Conservation (phyloP, 345 rosid genomes). For the Acer negundo region DNA sequence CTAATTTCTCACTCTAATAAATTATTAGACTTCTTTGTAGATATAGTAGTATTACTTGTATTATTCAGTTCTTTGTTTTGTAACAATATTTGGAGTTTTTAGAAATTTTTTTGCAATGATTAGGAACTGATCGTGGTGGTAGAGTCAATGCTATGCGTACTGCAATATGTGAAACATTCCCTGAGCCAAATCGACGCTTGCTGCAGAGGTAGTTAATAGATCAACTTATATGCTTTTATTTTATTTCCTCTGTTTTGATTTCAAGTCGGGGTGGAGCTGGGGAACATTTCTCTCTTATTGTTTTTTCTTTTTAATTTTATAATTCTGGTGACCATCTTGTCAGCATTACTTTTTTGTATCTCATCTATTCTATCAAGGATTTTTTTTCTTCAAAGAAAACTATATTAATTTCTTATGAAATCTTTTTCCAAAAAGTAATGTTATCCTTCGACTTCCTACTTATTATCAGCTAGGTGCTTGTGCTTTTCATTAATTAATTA, state of each 20-base stretch:
- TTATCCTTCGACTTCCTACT: not conserved
- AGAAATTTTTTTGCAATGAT: constrained; percentile 12
- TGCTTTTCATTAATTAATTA: not conserved
- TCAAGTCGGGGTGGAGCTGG: not conserved
- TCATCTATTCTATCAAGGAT: not conserved
- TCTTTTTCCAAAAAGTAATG: not conserved
- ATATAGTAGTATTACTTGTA: constrained; percentile 2
- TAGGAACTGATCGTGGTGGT: constrained; percentile 71
- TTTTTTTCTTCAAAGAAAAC: not conserved
- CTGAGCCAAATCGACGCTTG: constrained; percentile 96
- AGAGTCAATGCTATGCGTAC: constrained; percentile 80
- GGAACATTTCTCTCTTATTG: not conserved
- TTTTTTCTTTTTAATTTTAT: not conserved
- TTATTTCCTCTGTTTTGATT: not conserved
- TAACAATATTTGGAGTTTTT: constrained; percentile 9
- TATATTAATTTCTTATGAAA: constrained; percentile 1
- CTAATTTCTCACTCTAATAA: not conserved
- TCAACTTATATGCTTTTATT: constrained; percentile 1
- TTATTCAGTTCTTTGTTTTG: not conserved
- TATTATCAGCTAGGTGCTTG: not conserved
- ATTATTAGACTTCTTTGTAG: not conserved
- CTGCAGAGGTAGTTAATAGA: constrained; percentile 71
- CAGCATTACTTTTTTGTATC: constrained; percentile 1
- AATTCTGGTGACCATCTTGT: not conserved
- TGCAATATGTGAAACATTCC: constrained; percentile 93